phyloP scores from a whole-genome alignment of 257 asterid species.

The Voacanga thouarsii region DNA sequence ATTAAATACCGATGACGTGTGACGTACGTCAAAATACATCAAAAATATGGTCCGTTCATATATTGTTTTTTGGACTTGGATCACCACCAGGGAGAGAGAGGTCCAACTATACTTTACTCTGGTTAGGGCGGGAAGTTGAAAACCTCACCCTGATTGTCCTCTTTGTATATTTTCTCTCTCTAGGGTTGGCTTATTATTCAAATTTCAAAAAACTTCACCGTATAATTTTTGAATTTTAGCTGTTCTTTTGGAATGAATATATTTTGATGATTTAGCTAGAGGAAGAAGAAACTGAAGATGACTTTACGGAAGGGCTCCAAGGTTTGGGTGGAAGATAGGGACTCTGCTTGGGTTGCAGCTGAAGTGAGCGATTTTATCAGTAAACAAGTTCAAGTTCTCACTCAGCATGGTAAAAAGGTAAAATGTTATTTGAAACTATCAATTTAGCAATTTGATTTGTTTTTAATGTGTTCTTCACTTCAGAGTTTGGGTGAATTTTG shows the following conservation, averaged over 20 bases:
- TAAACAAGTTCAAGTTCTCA: constrained; percentile 69
- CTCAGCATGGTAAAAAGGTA: constrained; percentile 75
- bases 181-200: constrained; percentile 49
- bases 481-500: neutral
- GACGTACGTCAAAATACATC: constrained; percentile 8
- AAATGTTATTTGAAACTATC: neutral
- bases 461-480: neutral
- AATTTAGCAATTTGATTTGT: neutral
- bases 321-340: constrained; percentile 88
- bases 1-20: constrained; percentile 9
- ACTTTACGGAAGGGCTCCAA: constrained; percentile 68
- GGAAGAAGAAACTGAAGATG: constrained; percentile 36
- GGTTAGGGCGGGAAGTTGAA: constrained; percentile 77
- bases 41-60: neutral
- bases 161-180: constrained; percentile 15
- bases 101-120: neutral
- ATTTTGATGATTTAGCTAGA: constrained; percentile 18
- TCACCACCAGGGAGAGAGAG: neutral
- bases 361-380: constrained; percentile 66
- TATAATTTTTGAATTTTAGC: neutral
- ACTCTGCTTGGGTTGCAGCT: constrained; percentile 74
- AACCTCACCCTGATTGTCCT: constrained; percentile 1
- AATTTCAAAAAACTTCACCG: constrained; percentile 20
- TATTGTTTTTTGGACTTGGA: neutral
- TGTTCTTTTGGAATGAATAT: neutral